Conservation (phyloP, 495 filamentous ascomycete species). For the Stereocaulon alpinum region DNA sequence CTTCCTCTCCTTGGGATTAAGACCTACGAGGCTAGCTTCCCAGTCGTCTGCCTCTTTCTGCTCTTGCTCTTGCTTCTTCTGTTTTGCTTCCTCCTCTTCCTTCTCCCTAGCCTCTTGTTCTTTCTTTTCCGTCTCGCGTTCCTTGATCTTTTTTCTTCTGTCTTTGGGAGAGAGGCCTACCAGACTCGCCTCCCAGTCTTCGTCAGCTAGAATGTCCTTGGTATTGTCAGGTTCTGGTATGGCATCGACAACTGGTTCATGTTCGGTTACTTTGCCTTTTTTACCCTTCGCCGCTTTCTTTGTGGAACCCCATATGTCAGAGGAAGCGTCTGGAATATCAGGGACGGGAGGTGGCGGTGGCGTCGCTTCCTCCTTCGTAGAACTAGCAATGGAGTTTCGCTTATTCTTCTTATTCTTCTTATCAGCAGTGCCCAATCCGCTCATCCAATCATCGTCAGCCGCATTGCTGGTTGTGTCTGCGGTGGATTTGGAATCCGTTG, state of each 20-base stretch:
- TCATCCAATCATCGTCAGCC: slow-evolving; percentile 30
- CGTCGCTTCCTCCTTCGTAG: slow-evolving; percentile 17
- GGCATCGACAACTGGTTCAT: slow-evolving; percentile 8
- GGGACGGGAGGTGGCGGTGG: slow-evolving; percentile 21
- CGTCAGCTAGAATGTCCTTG: slow-evolving; percentile 22
- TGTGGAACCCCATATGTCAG: slow-evolving; percentile 32
- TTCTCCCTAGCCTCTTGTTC: slow-evolving; percentile 8
- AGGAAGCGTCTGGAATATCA: slow-evolving; percentile 25
- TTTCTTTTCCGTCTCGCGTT: slow-evolving; percentile 5
- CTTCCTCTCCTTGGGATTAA: slow-evolving; percentile 11
- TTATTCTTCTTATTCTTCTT: slow-evolving; percentile 22
- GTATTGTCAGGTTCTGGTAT: not conserved
- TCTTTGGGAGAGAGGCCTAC: slow-evolving; percentile 7
- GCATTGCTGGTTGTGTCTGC: slow-evolving; percentile 11
- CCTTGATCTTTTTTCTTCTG: slow-evolving; percentile 11
- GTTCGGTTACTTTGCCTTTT: slow-evolving; percentile 21
- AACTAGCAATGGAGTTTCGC: slow-evolving; percentile 15
- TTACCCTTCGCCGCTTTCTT: slow-evolving; percentile 34
- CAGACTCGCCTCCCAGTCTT: slow-evolving; percentile 26
- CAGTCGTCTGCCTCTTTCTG: slow-evolving; percentile 24
- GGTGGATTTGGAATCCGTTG: slow-evolving; percentile 16
- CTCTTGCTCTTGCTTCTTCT: slow-evolving; percentile 19
- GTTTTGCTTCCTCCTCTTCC: slow-evolving; percentile 21
- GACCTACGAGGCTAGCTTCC: slow-evolving; percentile 15
- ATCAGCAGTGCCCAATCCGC: slow-evolving; percentile 23